Percentiles rank a stretch among this genome's conserved stretches.
Evolutionary conservation across 2,329 filamentous ascomycete genomes (phyloP).

Genomic region (Beauveria australis): DNA sequence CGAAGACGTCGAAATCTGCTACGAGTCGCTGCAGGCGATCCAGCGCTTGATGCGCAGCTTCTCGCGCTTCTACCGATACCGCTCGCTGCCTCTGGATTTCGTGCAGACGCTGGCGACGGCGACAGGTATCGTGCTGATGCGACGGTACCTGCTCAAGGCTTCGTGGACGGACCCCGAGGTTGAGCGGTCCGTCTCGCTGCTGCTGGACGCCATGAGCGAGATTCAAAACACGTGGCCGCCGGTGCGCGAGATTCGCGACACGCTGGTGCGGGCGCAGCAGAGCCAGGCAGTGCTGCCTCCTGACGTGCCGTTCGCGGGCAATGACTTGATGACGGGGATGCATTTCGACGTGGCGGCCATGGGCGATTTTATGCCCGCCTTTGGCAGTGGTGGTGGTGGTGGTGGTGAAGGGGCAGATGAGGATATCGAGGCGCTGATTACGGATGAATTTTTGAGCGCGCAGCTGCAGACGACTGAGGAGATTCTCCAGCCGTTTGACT

Average conservation of each 20-base stretch:
- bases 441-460: slow-evolving; percentile 26
- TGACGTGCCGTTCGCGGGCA: slow-evolving; percentile 23
- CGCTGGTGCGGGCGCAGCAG: slow-evolving; percentile 22
- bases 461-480: slow-evolving; percentile 21
- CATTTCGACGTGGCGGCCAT: slow-evolving; percentile 19
- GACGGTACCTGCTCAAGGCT: slow-evolving; percentile 31
- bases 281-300: slow-evolving; percentile 23
- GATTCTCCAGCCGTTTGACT: slow-evolving; percentile 23
- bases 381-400: background rate
- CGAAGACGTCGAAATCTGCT: slow-evolving; percentile 42
- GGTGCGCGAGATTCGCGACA: slow-evolving; percentile 33
- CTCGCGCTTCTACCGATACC: slow-evolving; percentile 34
- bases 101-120: slow-evolving; percentile 41
- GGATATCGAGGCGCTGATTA: slow-evolving; percentile 24
- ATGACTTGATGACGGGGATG: slow-evolving; percentile 26
- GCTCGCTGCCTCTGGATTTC: slow-evolving; percentile 37
- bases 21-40: slow-evolving; percentile 38
- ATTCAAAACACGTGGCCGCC: slow-evolving; percentile 43
- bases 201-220: slow-evolving; percentile 41
- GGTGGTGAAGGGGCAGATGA: slow-evolving; percentile 18
- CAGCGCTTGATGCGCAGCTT: slow-evolving; percentile 36
- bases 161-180: slow-evolving; percentile 37
- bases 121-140: slow-evolving; percentile 39
- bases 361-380: slow-evolving; percentile 18
- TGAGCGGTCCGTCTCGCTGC: slow-evolving; percentile 38